Evolutionary conservation across 2,329 filamentous ascomycete species (phyloP), one percentile per base, ranked within the genome.

Genomic region (Scedosporium apiospermum): DNA sequence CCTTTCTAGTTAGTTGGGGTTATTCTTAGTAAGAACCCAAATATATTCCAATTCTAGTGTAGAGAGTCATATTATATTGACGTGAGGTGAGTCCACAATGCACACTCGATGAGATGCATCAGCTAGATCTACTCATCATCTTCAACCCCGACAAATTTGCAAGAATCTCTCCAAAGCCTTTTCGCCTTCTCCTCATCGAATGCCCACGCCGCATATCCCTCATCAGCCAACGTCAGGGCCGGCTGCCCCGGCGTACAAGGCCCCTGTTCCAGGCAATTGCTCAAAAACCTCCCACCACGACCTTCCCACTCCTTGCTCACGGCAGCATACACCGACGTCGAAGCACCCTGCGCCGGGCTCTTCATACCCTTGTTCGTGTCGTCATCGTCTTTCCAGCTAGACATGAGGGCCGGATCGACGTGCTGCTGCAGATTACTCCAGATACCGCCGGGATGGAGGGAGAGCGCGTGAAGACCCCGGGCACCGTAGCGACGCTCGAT

Each of bases 381-480:
- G 6, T 64, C 60, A 3, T 51, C 46, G 6, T 64, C 65, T 60
- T 66, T 67, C 62, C 64, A 67, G 30, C 64, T 62, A 42, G 63
- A 60, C 41, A 65, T 61, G 12, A 41, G 3, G 26, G 12, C 44
- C 14, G 23, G 14, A 44, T 41, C 44, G 14, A 61, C 59, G 44
- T 61, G 16, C 59, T 18, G 42, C 59, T 53, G 59, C 16, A 66
- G 55, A 9, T 51, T 49, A 5, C 64, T 66, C 23, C 16, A 5
- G 62, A 78, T 80, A 3, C 74, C 71, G 7, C 82, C 81, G 0
- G 81, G 82, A 62, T 82, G 77, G 5, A 83, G 61, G 57, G 72
- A 74, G 3, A 72, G 69, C 0, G 74, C 79, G 61, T 80, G 79
- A 0, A 84, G 65, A 9, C 77, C 76, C 3, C 70, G 66, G 0